Evolutionary conservation across 2,329 filamentous ascomycete species (phyloP), one percentile per base, ranked within the genome.

Genomic region (Trichoderma sp.): DNA sequence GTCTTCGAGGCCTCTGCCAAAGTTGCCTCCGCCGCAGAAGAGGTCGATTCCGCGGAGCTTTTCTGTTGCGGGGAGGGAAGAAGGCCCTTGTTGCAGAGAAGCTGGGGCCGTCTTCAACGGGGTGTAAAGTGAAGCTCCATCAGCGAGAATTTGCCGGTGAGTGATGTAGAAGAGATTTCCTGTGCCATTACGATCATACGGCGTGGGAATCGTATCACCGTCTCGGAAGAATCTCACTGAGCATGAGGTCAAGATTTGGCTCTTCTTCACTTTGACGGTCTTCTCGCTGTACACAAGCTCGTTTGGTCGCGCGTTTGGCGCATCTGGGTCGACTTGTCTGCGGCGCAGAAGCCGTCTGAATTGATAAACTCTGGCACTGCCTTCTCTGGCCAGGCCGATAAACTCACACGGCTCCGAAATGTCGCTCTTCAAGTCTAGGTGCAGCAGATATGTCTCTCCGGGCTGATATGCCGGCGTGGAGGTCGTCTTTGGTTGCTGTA

Each of bases 1-100:
- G 65, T 94, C 91, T 76, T 94, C 91, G 0, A 96, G 81, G 0
- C 92, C 92, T 34, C 91, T 84, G 5, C 92, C 92, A 63, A 96
- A 88, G 64, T 90, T 93, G 0, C 93, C 92, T 21, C 90, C 90
- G 0, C 93, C 93, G 72, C 90, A 93, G 74, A 93, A 96, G 0
- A 96, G 80, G 71, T 93, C 91, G 4, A 95, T 79, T 0, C 89
- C 90, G 5, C 80, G 81, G 10, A 92, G 81, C 69, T 82, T 83
- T 21, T 75, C 69, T 68, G 76, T 69, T 5, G 69, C 37, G 1
- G 70, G 72, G 0, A 67, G 59, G 0, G 87, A 85, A 71, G 89
- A 80, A 52, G 87, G 86, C 0, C 88, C 89, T 77, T 91, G 85
- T 0, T 79, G 82, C 2, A 90, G 71, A 5, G 73, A 74, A 5